phyloP scores from a whole-genome alignment of 768 basidiomycete genomes.

The Leccinum olivaceopallidum region DNA sequence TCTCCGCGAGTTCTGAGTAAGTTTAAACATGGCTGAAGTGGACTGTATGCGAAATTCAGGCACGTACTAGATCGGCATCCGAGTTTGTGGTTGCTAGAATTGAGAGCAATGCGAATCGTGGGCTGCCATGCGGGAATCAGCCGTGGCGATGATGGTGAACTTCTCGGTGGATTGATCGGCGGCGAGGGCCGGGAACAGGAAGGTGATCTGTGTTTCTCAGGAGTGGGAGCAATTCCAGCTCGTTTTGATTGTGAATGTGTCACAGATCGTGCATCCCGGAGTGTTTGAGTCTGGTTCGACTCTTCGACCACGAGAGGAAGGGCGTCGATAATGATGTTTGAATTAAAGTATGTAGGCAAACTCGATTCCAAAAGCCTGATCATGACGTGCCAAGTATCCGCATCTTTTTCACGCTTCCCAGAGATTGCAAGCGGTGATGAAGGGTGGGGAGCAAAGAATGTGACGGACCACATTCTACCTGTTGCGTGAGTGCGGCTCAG shows the following conservation, averaged over 20 bases:
- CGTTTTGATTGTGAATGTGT: not conserved
- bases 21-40: too few relatives aligned
- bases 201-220: not conserved
- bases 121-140: not conserved
- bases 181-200: not conserved
- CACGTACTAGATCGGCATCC: constrained; percentile 10
- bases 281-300: not conserved
- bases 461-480: constrained; percentile 29
- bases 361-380: constrained; percentile 36
- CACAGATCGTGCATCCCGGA: constrained; percentile 5
- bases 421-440: not conserved
- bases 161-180: constrained; percentile 3
- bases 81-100: constrained; percentile 15
- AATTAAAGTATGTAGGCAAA: constrained; percentile 20
- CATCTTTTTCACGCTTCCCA: constrained; percentile 11
- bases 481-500: not conserved
- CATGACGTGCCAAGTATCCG: constrained; percentile 41
- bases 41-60: too few relatives aligned
- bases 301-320: not conserved
- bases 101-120: constrained; percentile 2
- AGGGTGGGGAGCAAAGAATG: constrained; percentile 19
- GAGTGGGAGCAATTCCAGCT: not conserved
- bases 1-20: constrained; percentile 1
- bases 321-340: constrained; percentile 12
- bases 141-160: not conserved